Evolutionary conservation across 768 basidiomycete species (phyloP), one percentile per base, ranked within the genome.

Genomic region (Pulveroboletus sp.): DNA sequence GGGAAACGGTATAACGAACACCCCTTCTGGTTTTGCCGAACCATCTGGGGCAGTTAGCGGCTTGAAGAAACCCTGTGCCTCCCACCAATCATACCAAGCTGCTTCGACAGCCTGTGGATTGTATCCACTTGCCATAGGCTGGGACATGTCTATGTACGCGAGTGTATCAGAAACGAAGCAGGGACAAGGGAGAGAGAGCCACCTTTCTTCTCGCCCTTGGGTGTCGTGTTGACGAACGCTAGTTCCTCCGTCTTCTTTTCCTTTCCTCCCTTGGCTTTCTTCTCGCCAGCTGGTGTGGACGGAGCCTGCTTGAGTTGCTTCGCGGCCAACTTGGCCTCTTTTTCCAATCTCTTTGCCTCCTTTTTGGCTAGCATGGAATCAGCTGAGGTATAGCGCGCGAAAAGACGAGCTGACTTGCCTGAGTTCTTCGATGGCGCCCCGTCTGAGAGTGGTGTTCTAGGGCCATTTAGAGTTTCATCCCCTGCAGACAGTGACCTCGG

Each of bases 51-150:
- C 75, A 14, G 79, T 69, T 51, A 80, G 77, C 4, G 95, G 93
- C 57, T 83, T 80, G 80, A 95, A 96, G 75, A 86, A 95, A 5
- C 92, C 94, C 61, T 93, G 78, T 4, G 82, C 78, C 33, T 82
- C 75, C 95, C 95, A 97, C 96, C 96, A 98, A 60, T 95, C 92
- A 60, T 98, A 98, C 92, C 96, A 97, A 2, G 92, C 85, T 0
- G 93, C 77, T 65, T 98, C 95, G 51, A 98, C 88, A 31, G 89
- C 89, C 56, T 89, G 85, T 8, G 96, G 95, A 67, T 98, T 93
- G 72, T 98, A 99, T 4, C 89, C 90, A n/a, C 79, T 76, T 1
- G 89, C 80, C 89, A 99, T 95, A 4, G 91, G 84, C 52, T 83
- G 76, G 2, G 88, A 79, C 49, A 96, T 74, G 70, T 97, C 95